Evolutionary conservation across 108 stramenopile genomes (phyloP).

Genomic region (Conticribra guillardii): DNA sequence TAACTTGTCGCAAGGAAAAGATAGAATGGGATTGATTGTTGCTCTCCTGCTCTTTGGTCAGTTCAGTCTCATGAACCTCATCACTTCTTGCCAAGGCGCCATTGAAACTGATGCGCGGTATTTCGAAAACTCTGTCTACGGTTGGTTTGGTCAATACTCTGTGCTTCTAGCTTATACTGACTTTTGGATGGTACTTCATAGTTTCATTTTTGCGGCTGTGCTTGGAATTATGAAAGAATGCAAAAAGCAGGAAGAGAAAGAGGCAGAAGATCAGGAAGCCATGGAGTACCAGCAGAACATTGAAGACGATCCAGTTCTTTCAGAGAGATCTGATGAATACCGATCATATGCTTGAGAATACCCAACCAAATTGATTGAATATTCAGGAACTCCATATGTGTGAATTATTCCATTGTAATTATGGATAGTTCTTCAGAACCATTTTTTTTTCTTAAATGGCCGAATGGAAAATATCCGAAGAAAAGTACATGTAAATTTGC

Average conservation of each 20-base stretch:
- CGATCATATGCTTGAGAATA: neutral
- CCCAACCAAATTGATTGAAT: no score
- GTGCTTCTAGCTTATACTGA: constrained; percentile 65
- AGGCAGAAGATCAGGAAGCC: neutral
- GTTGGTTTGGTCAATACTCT: constrained; percentile 65
- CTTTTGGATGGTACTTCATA: constrained; percentile 54
- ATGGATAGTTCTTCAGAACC: no score
- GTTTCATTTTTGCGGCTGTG: constrained; percentile 21
- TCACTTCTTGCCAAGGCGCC: constrained; percentile 54
- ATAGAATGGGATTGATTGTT: constrained; percentile 33
- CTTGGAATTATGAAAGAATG: constrained; percentile 17
- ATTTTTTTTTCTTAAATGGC: no score
- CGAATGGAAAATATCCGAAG: no score
- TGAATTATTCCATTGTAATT: no score
- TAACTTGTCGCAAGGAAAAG: constrained; percentile 37
- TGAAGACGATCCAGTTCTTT: neutral
- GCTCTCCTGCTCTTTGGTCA: constrained; percentile 48
- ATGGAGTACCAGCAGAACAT: neutral
- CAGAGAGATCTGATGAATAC: neutral
- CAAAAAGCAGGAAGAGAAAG: constrained; percentile 2
- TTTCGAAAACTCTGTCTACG: constrained; percentile 51
- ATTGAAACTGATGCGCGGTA: constrained; percentile 53
- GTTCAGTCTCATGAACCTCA: constrained; percentile 57
- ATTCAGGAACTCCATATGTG: no score
- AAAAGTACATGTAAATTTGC: no score